Percentiles rank a stretch among this genome's conserved stretches.
These are phyloP conservation scores for Capsella rubella DNA, from an alignment of 441 rosid species.

Conservation along the genomic window DNA sequence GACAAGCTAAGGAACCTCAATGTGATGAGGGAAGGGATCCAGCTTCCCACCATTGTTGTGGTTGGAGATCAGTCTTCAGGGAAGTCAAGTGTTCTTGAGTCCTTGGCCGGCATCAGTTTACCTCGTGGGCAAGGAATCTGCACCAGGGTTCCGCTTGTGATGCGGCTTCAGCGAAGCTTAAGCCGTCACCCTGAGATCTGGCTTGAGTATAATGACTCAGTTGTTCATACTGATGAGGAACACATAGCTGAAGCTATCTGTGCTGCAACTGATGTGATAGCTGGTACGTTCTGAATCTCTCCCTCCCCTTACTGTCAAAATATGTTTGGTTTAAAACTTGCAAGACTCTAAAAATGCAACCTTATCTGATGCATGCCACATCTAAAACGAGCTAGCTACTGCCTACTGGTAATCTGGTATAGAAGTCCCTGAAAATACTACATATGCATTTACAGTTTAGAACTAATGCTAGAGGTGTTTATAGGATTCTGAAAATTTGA, in stretches of 20 bases:
- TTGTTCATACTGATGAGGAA: constrained; percentile 20
- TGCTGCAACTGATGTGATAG: constrained; percentile 23
- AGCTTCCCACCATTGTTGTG: constrained; percentile 40
- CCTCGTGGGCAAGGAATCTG: constrained; percentile 43
- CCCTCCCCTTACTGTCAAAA: background rate
- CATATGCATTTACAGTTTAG: too few species aligned
- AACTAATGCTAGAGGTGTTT: too few species aligned
- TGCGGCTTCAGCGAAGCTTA: constrained; percentile 17
- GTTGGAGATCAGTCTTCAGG: constrained; percentile 36
- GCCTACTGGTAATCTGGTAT: too few species aligned
- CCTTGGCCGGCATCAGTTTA: constrained; percentile 34
- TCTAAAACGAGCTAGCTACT: too few species aligned
- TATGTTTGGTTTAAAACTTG: background rate
- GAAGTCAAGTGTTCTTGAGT: constrained; percentile 34
- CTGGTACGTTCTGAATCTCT: constrained; percentile 13
- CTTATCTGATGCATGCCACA: too few species aligned
- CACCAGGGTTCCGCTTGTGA: constrained; percentile 38
- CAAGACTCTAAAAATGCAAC: background rate
- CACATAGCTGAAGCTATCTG: constrained; percentile 19
- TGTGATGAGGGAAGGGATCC: constrained; percentile 39
- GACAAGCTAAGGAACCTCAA: constrained; percentile 25
- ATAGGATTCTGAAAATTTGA: background rate
- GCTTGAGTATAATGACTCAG: constrained; percentile 19
- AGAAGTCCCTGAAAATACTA: too few species aligned
- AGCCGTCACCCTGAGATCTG: constrained; percentile 23